A percentile compares a stretch with the other conserved stretches of the same genome.
Conservation (phyloP, 2,329 filamentous ascomycete genomes). For the Diplodia scrobiculata region DNA sequence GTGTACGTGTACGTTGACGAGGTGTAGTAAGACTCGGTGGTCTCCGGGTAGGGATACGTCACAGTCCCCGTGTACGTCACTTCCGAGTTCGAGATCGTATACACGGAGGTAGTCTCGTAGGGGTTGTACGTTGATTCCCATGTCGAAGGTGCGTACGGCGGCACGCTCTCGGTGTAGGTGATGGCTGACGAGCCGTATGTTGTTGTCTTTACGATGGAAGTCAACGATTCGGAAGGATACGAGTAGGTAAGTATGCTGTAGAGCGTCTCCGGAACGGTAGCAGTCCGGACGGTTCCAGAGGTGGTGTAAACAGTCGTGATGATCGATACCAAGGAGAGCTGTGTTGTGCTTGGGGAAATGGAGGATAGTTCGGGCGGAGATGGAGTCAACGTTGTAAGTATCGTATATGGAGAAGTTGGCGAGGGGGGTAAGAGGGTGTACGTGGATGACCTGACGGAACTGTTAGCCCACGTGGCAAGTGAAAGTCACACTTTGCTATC, state of each 20-base stretch:
- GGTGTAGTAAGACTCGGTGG: not conserved
- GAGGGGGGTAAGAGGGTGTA: not conserved
- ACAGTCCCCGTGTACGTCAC: no score
- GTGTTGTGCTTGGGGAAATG: not conserved
- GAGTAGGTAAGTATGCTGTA: no score
- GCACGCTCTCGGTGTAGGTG: no score
- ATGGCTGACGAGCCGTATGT: not conserved
- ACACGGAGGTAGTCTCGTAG: not conserved
- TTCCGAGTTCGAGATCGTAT: not conserved
- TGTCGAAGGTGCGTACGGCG: no score
- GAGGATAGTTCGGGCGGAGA: not conserved
- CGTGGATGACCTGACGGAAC: not conserved
- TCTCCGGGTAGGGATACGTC: not conserved
- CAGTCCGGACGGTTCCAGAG: no score
- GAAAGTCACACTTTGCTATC: no score
- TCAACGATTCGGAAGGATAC: not conserved
- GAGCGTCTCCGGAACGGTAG: no score
- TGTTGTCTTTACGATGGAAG: not conserved
- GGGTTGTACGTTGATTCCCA: no score
- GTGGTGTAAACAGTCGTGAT: no score
- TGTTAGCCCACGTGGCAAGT: no score
- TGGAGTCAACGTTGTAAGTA: not conserved
- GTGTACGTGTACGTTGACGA: not conserved
- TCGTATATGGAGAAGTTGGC: constrained; percentile 17
- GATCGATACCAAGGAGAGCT: not conserved